Evolutionary conservation across 2,329 filamentous ascomycete species (phyloP), one percentile per base, ranked within the genome.

Genomic region (Aspergillus tamarii): DNA sequence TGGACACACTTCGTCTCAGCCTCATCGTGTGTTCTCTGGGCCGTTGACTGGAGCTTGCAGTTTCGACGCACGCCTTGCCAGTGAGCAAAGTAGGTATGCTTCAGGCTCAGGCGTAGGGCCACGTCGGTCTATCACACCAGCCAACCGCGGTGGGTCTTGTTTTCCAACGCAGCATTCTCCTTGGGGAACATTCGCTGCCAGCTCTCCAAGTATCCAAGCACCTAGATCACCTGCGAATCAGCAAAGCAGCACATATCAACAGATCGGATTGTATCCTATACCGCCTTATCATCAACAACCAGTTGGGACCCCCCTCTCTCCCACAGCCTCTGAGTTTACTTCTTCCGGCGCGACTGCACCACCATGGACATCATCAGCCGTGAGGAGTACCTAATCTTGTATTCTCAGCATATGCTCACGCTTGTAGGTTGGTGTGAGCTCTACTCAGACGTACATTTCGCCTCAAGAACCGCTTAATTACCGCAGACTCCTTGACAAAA

Each of bases 391-490:
- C 39, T 28, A 34, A 9, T 34, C 39, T 45, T 8, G 45, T 53
- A 39, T 59, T 34, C 10, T 32, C 39, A 57, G 45, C 34, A 43
- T 67, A 75, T 72, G 69, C 66, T 67, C 30, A 73, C 26, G 39
- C 32, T 63, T 48, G 58, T 60, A 72, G 65, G 62, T 73, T 63
- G 66, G 70, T 46, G 69, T 67, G 87, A 85, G 76, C 82, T 62
- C 90, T 65, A 85, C 85, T 30, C 89, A 90, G 72, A 95, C 92
- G 1, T 97, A 96, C 75, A 82, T 97, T 32, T 89, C 91, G 12
- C 90, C 93, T 4, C 91, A 91, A 8, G 95, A 99, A 79, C 95
- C 94, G 12, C 86, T 98, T 72, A 98, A 99, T 80, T 99, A 98
- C 74, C 93, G 95, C 65, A 93, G 94, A 61, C 86, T 99, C 45